These are phyloP conservation scores for Skeletonema marinoi DNA, from an alignment of 108 stramenopile genomes.

Conservation along the genomic window DNA sequence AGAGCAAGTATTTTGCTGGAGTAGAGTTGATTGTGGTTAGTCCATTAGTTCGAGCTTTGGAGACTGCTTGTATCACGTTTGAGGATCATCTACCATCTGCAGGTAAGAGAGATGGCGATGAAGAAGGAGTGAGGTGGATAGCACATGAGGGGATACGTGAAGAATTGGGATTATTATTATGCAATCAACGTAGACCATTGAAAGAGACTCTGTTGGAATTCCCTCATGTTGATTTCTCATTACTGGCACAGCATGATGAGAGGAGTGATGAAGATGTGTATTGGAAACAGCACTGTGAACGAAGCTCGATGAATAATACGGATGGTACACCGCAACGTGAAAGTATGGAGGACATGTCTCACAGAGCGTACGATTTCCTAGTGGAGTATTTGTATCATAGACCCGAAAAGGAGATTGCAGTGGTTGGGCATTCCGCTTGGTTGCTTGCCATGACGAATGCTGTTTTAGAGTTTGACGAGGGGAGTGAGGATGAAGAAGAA, in stretches of 20 bases:
- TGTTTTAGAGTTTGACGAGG: conserved; percentile 16
- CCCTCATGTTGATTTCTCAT: no score
- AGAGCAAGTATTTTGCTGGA: conserved; percentile 24
- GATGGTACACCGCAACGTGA: conserved; percentile 34
- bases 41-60: conserved; percentile 70
- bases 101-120: neutral
- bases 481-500: neutral
- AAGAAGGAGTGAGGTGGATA: conserved; percentile 44
- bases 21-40: conserved; percentile 68
- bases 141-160: conserved; percentile 80
- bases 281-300: no score
- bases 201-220: conserved; percentile 51
- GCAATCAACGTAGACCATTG: conserved; percentile 75
- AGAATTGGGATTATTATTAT: conserved; percentile 73
- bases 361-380: conserved; percentile 34
- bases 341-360: conserved; percentile 34
- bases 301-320: no score
- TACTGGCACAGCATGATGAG: no score
- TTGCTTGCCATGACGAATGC: conserved; percentile 9
- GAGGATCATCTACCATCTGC: conserved; percentile 37
- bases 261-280: no score
- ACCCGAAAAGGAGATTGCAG: no score
- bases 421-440: no score
- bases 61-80: conserved; percentile 78
- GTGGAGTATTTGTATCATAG: neutral